Evolutionary conservation across 805 yeast species (phyloP), one percentile per base, ranked within the genome.

Genomic region (Zygosaccharomyces gambellarensis): DNA sequence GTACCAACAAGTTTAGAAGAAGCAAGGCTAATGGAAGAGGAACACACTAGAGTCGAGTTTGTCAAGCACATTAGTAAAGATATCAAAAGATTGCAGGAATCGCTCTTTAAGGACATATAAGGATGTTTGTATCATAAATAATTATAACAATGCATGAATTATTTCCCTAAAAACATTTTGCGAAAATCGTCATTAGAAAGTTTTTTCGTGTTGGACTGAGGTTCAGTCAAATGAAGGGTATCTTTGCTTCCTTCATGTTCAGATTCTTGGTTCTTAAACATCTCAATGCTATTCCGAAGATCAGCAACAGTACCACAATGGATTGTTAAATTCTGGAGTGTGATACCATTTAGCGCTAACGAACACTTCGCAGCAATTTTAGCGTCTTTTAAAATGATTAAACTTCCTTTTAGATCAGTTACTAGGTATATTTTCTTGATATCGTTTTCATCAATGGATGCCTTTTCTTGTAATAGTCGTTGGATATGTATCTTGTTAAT

Each of bases 1-100:
- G 73, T 77, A 2, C 79, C 90, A 2, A 76, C 83, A 2, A 78
- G 83, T 10, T 43, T 72, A 2, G 92, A 85, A 42, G 94, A 87
- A 56, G 85, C 80, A 58, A 73, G 77, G 36, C 54, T 78, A 7
- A 66, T 81, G 34, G 83, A 80, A 48, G 71, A 71, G 32, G 82
- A 78, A 3, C 80, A 67, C 19, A 55, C 62, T 3, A 65, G 73
- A 54, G 53, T 62, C 0, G 67, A 68, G 21, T 73, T 82, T 47
- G 78, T 79, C 5, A 75, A 73, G 28, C 60, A 65, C 11, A 58
- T 85, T 36, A 72, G 78, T 3, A 69, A 69, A 5, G 82, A 79
- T 41, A 77, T 85, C 45, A 71, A 72, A 21, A 80, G 75, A n/a
- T 57, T 82, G 53, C 80, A 77, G 57, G 75, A 74, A 27, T 69